Evolutionary conservation across 2,329 filamentous ascomycete genomes (phyloP), one percentile per base, ranked within the genome.

Genomic region (Alternaria ventricosa): DNA sequence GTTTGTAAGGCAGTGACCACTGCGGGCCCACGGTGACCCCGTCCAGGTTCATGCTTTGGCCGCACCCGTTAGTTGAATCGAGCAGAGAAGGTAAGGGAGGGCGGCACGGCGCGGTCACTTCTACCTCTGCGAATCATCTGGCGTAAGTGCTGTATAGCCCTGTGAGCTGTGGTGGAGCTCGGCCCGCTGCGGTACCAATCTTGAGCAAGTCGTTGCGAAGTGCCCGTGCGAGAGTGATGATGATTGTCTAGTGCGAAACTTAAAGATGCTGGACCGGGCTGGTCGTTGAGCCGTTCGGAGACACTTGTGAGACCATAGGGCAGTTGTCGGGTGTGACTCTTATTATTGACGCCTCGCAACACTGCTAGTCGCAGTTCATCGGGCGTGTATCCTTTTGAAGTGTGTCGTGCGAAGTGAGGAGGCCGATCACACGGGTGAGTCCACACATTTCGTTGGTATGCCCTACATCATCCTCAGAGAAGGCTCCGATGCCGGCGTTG

Each of bases 41-140:
- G 20, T 36, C 51, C 20, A 25, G 49, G 57, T 63, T 63, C 44
- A 51, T 55, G 56, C 60, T 49, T 23, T 55, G 44, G 44, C 44
- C 43, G 23, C 33, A 55, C 25, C 56, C 60, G 56, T 49, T 62
- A 54, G 55, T 60, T 50, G 20, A 44, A 50, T 22, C 33, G 50
- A 49, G 33, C 43, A 54, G 50, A 45, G 33, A 30, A 45, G 44
- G 53, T 46, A 69, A 70, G 70, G 66, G 65, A 72, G 67, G 63
- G 69, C 75, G 75, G 75, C 71, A 74, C 75, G 74, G 75, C 69
- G 67, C 75, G 71, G 68, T 49, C 60, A 61, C 63, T 55, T 41
- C 51, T 58, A 50, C 65, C 47, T 57, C 65, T 70, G 60, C 73
- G 70, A 75, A 77, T 74, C 72, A 76, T n/a, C 46, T 47, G 41